Base-by-base conservation (phyloP, 768 basidiomycete genomes). In the Naganishia vaughanmartiniae region DNA sequence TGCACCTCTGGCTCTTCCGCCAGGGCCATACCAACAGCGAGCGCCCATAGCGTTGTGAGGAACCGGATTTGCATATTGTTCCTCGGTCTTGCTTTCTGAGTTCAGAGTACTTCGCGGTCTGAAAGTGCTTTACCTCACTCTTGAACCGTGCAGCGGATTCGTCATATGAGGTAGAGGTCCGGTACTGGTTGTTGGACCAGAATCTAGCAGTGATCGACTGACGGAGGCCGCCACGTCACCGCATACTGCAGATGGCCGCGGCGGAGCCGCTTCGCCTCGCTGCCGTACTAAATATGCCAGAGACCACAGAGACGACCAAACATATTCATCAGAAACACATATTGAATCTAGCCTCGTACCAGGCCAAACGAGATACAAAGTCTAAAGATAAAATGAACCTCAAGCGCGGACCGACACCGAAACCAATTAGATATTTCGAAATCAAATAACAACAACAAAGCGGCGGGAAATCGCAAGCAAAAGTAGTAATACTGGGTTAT, bases 391-490 rank as follows among this genome's bases (percentile, higher is more conserved):
- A 42, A 34, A 33, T 31, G 15, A 24, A 45, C 36, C 60, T 26
- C 60, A 63, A n/a, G 34, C 31, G 57, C 60, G 15, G 39, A 34
- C 36, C 60, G 39, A 63, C 60, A 63, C 60, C 53, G 60, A 63
- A 63, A 63, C 36, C 28, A 63, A 63, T 42, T 26, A 45, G 39
- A 26, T 17, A 63, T 63, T 63, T 63, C 60, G 60, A 63, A 63
- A 63, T 63, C 60, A 63, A 63, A 63, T 63, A 45, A 63, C 36
- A 42, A 63, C 39, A 45, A 15, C n/a, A n/a, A n/a, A n/a, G n/a
- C n/a, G 39, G n/a, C 21, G 39, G n/a, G 39, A 42, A 28, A 63
- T 36, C 57, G 34, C 21, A 58, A 2, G 34, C 10, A n/a, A 26
- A 26, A 4, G 48, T 46, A 46, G 19, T 51, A 51, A 51, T 51